phyloP scores from a whole-genome alignment of 176 grass and related monocot genomes.

The Carex myosuroides region DNA sequence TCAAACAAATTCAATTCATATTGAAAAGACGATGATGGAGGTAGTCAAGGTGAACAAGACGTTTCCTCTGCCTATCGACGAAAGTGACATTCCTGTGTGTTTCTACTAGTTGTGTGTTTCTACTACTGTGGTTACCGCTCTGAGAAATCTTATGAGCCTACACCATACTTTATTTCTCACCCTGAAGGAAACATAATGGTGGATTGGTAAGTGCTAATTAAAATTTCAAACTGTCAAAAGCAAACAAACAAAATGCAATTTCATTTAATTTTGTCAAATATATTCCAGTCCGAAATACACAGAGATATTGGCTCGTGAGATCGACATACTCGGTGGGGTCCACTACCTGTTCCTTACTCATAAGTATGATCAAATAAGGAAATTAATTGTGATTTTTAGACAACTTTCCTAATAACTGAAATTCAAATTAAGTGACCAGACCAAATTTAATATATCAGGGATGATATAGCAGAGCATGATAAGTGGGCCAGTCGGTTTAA shows the following conservation, averaged over 20 bases:
- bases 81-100: neutral
- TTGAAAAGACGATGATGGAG: slow-evolving; percentile 43
- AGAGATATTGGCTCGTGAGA: slow-evolving; percentile 33
- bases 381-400: slow-evolving; percentile 13
- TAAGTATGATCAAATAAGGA: slow-evolving; percentile 34
- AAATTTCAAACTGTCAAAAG: neutral
- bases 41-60: slow-evolving; percentile 71
- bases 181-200: slow-evolving; percentile 79
- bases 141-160: slow-evolving; percentile 52
- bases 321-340: slow-evolving; percentile 63
- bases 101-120: neutral
- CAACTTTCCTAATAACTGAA: neutral
- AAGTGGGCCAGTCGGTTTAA: slow-evolving; percentile 59
- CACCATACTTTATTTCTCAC: slow-evolving; percentile 68
- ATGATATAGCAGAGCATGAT: slow-evolving; percentile 79
- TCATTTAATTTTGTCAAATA: neutral
- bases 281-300: slow-evolving; percentile 56
- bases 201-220: slow-evolving; percentile 45
- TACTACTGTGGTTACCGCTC: slow-evolving; percentile 61
- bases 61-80: slow-evolving; percentile 62
- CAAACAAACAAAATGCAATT: neutral
- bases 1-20: slow-evolving; percentile 73
- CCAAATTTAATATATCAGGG: slow-evolving; percentile 26
- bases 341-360: slow-evolving; percentile 87
- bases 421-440: neutral